phyloP scores from a whole-genome alignment of 768 basidiomycete species.

The Trametes cingulata region DNA sequence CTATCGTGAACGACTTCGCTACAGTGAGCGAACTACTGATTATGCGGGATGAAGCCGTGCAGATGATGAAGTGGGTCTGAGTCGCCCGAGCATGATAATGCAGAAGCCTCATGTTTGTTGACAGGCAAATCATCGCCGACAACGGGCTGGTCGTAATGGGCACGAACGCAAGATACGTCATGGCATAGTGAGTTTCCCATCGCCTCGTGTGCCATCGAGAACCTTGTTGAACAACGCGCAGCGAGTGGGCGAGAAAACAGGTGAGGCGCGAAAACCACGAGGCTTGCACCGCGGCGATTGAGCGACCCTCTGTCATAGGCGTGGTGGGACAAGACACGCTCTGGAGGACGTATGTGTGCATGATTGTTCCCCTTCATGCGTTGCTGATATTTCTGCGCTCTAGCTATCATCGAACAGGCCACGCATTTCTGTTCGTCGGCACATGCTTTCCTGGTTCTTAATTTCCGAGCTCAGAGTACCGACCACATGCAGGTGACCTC shows the following conservation, averaged over 20 bases:
- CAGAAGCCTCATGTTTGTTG: background rate
- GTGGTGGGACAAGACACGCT: conserved; percentile 30
- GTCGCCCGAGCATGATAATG: background rate
- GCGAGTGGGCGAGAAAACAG: conserved; percentile 28
- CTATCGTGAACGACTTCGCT: background rate
- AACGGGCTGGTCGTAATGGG: conserved; percentile 54
- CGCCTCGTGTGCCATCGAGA: background rate
- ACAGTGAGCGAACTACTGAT: no score
- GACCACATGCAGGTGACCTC: conserved; percentile 35
- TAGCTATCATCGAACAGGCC: conserved; percentile 40
- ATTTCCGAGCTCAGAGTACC: background rate
- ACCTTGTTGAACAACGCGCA: background rate
- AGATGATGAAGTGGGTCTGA: conserved; percentile 42
- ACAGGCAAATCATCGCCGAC: conserved; percentile 45
- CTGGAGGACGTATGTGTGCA: conserved; percentile 26
- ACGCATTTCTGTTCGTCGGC: conserved; percentile 42
- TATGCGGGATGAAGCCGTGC: conserved; percentile 36
- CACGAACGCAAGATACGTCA: conserved; percentile 50
- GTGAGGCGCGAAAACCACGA: conserved; percentile 3
- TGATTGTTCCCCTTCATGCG: background rate
- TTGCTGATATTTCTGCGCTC: background rate
- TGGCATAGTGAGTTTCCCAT: conserved; percentile 33
- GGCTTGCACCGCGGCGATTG: background rate
- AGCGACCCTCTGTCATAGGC: background rate
- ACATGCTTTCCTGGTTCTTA: background rate